Evolutionary conservation across 1,284 basidiomycete genomes (phyloP).

Genomic region (Leccinum griseonigrum): DNA sequence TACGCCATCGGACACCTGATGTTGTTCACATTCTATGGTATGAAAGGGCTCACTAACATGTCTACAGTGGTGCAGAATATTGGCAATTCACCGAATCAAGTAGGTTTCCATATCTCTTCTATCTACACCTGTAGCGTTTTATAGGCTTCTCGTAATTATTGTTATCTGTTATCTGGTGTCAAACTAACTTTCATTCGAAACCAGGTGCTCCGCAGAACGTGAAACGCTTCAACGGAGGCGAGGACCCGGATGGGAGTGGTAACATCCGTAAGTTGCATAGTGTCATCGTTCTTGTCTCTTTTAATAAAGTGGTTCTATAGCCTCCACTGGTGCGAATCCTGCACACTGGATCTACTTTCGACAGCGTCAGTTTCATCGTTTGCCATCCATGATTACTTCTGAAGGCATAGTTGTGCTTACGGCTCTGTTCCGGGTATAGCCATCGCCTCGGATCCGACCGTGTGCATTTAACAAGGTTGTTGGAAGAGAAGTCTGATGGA

Average conservation of each 20-base stretch:
- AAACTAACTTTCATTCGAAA: not conserved
- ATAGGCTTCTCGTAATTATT: not conserved
- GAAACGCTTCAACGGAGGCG: conserved; percentile 37
- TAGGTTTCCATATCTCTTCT: conserved; percentile 6
- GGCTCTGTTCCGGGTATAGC: conserved; percentile 12
- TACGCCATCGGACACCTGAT: conserved; percentile 20
- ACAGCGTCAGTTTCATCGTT: conserved; percentile 33
- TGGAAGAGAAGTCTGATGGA: conserved; percentile 5
- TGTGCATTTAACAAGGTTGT: conserved; percentile 23
- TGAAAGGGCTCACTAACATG: not conserved
- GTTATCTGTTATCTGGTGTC: conserved; percentile 8
- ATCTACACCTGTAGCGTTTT: not conserved
- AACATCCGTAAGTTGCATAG: conserved; percentile 36
- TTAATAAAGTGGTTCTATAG: conserved; percentile 18
- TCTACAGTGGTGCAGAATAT: conserved; percentile 40
- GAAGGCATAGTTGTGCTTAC: conserved; percentile 4
- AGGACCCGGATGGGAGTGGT: conserved; percentile 42
- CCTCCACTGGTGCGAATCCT: conserved; percentile 41
- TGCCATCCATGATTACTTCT: not conserved
- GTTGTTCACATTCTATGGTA: conserved; percentile 2
- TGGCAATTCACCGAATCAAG: conserved; percentile 43
- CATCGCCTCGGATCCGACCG: conserved; percentile 33
- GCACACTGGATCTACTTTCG: conserved; percentile 42
- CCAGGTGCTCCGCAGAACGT: conserved; percentile 34
- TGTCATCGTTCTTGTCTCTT: not conserved